These are phyloP conservation scores for Marasmius sp. DNA, from an alignment of 1,284 basidiomycete species.

Conservation along the genomic window DNA sequence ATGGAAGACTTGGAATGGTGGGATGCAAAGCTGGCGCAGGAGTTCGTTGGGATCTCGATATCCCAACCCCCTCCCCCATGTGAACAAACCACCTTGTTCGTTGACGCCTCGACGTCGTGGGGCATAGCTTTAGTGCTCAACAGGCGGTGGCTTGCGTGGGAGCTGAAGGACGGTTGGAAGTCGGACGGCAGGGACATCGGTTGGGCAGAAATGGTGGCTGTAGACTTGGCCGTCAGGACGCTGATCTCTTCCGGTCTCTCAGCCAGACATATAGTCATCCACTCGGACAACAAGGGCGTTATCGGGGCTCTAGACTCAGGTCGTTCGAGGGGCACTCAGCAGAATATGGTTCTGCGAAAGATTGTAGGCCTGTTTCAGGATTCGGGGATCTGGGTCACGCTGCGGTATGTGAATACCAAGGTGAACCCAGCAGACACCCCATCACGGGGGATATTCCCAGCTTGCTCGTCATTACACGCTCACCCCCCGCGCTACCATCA, in stretches of 20 bases:
- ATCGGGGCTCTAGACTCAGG: conserved; percentile 19
- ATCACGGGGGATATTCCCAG: conserved; percentile 17
- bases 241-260: conserved; percentile 2
- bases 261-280: conserved; percentile 13
- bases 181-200: conserved; percentile 26
- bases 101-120: conserved; percentile 26
- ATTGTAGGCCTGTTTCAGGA: conserved; percentile 19
- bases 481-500: conserved; percentile 11
- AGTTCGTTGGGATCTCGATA: conserved; percentile 11
- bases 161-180: conserved; percentile 22
- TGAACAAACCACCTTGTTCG: conserved; percentile 17
- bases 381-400: conserved; percentile 17
- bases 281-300: conserved; percentile 27
- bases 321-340: conserved; percentile 18
- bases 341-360: conserved; percentile 20
- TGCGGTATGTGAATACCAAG: conserved; percentile 18
- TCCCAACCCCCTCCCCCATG: neutral
- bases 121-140: conserved; percentile 24
- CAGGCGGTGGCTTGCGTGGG: conserved; percentile 24
- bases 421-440: conserved; percentile 21
- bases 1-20: conserved; percentile 15
- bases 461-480: conserved; percentile 5
- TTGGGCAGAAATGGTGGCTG: conserved; percentile 34
- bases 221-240: conserved; percentile 24
- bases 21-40: neutral